phyloP scores from a whole-genome alignment of 495 filamentous ascomycete genomes.

The Aspergillus bridgeri region DNA sequence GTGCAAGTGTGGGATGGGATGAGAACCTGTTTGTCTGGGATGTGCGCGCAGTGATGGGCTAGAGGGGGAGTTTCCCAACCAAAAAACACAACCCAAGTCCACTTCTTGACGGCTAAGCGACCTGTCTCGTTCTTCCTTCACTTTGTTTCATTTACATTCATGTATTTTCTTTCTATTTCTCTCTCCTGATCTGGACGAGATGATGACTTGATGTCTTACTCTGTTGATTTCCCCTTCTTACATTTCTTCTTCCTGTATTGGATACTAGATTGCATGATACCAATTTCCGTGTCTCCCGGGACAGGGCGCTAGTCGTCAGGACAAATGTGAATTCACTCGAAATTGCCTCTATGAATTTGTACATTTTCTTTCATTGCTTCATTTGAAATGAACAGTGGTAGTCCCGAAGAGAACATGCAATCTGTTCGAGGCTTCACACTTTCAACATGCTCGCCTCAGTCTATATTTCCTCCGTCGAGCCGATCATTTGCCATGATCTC shows the following conservation, averaged over 20 bases:
- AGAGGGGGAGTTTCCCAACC: slow-evolving; percentile 6
- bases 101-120: background rate
- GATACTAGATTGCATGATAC: slow-evolving; percentile 31
- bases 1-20: slow-evolving; percentile 91
- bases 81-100: background rate
- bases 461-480: background rate
- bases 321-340: slow-evolving; percentile 1
- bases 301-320: background rate
- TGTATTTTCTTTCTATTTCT: background rate
- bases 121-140: background rate
- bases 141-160: background rate
- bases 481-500: background rate
- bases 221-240: slow-evolving; percentile 3
- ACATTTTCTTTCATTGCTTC: background rate
- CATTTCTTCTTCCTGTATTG: slow-evolving; percentile 17
- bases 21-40: slow-evolving; percentile 90
- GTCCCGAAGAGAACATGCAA: background rate
- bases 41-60: slow-evolving; percentile 63
- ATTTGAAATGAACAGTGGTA: background rate
- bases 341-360: background rate
- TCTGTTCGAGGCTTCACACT: background rate
- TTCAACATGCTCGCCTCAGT: background rate
- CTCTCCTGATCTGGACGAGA: background rate
- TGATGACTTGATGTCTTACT: background rate
- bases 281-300: slow-evolving; percentile 11